Evolutionary conservation across 2,329 filamentous ascomycete species (phyloP).

Genomic region (Incumbomyces lentus): DNA sequence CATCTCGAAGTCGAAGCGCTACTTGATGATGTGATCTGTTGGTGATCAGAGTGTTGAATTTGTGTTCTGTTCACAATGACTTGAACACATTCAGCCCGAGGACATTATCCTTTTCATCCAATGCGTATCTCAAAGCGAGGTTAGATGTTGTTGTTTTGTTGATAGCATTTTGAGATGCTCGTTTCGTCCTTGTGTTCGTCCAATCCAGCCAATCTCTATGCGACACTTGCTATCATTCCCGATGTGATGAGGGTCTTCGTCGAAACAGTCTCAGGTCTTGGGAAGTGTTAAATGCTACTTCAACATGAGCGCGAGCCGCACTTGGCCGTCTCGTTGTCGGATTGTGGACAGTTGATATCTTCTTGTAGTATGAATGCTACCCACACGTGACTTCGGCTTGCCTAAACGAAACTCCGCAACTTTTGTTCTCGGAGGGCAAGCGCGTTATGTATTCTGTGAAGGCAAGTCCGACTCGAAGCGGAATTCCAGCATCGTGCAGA

Average conservation of each 20-base stretch:
- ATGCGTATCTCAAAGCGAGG: too few relatives aligned
- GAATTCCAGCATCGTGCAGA: neutral
- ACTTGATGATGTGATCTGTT: neutral
- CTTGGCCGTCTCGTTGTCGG: too few relatives aligned
- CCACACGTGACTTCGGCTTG: neutral
- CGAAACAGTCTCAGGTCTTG: too few relatives aligned
- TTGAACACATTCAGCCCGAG: neutral
- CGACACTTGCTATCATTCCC: too few relatives aligned
- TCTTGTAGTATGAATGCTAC: neutral
- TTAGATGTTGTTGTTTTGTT: too few relatives aligned
- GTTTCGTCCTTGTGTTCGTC: neutral
- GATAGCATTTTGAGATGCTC: neutral
- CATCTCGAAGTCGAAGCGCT: slow-evolving; percentile 4
- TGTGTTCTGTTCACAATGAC: neutral
- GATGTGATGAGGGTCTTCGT: too few relatives aligned
- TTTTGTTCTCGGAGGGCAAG: slow-evolving; percentile 3
- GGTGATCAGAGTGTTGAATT: neutral
- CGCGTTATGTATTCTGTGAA: neutral
- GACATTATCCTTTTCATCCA: neutral
- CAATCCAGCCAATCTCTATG: neutral
- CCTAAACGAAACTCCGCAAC: slow-evolving; percentile 4
- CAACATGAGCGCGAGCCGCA: too few relatives aligned
- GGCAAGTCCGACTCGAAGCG: neutral
- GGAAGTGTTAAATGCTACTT: too few relatives aligned
- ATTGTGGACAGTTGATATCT: neutral